Evolutionary conservation across 495 filamentous ascomycete species (phyloP), one percentile per base, ranked within the genome.

Genomic region (Parachaetomium inaequale): DNA sequence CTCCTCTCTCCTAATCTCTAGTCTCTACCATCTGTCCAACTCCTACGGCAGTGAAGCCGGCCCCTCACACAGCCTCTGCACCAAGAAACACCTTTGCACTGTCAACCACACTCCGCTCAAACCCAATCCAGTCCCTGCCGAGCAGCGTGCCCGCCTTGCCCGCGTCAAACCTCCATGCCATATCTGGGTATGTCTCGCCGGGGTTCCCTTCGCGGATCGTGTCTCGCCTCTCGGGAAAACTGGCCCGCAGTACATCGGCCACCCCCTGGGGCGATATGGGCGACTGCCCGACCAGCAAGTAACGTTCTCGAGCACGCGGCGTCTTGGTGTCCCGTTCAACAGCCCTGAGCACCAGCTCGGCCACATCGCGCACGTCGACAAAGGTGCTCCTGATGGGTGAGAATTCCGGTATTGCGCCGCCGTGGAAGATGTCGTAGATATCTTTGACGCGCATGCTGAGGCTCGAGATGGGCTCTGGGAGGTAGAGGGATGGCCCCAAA

Each of bases 291-390:
- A 70, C 66, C 10, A 67, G 56, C 12, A 72, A 51, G 53, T 69
- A 75, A 17, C 75, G 70, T 19, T 75, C 67, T 21, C 11, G 58
- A 11, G 17, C 28, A 25, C 38, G 19, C 26, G 63, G 65, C n/a
- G 68, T 63, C 15, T 66, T 45, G 2, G 19, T 4, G n/a, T 66
- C 59, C 46, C 66, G 57, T 26, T 62, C 47, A 0, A 67, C 63
- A 14, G 71, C 66, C 61, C 65, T 69, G 10, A 75, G 40, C 32
- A 75, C 63, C 52, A 75, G 58, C 17, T 72, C 71, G 19, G 73
- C 75, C 12, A 75, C 70, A 55, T 75, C 75, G 7, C 74, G 58
- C 14, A 77, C 63, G 57, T 77, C 73, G 15, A 75, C 64, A 43
- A 67, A 65, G 29, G 68, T 70, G 29, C 63, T 61, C 31, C 70